Evolutionary conservation across 2,329 filamentous ascomycete genomes (phyloP).

Genomic region (Allantophomopsis lycopodina): DNA sequence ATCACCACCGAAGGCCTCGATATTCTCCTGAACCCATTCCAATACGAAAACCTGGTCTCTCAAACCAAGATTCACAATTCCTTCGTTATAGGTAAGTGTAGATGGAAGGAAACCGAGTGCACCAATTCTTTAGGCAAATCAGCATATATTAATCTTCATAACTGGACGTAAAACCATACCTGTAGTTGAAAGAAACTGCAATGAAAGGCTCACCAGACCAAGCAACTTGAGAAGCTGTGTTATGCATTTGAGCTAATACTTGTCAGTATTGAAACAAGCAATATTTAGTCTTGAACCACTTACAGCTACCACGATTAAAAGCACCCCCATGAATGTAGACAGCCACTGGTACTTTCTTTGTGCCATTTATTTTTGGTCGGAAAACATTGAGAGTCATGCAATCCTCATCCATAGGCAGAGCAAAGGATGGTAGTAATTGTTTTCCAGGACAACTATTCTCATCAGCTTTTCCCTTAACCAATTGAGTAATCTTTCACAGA

Average conservation of each 20-base stretch:
- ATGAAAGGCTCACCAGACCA: slow-evolving; percentile 36
- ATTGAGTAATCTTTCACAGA: too few relatives aligned
- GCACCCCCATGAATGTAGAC: slow-evolving; percentile 50
- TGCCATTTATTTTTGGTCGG: slow-evolving; percentile 12
- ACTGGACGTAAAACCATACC: too few relatives aligned
- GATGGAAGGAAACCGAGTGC: slow-evolving; percentile 54
- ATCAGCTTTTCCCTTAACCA: too few relatives aligned
- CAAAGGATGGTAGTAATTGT: too few relatives aligned
- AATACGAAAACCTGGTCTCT: slow-evolving; percentile 45
- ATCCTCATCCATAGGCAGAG: slow-evolving; percentile 23
- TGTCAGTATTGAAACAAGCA: too few relatives aligned
- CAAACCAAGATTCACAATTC: slow-evolving; percentile 48
- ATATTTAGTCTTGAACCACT: too few relatives aligned
- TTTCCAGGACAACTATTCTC: too few relatives aligned
- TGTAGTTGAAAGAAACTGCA: slow-evolving; percentile 43
- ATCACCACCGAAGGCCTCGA: slow-evolving; percentile 46
- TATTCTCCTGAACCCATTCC: slow-evolving; percentile 46
- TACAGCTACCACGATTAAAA: slow-evolving; percentile 35
- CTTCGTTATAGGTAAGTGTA: slow-evolving; percentile 33
- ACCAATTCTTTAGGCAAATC: slow-evolving; percentile 28
- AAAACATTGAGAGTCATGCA: slow-evolving; percentile 39
- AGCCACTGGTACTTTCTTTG: slow-evolving; percentile 29
- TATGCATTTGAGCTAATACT: slow-evolving; percentile 30
- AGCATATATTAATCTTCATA: too few relatives aligned
- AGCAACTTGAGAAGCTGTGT: slow-evolving; percentile 46